Conservation (phyloP, 2,329 filamentous ascomycete species). For the Botryotinia narcissicola region DNA sequence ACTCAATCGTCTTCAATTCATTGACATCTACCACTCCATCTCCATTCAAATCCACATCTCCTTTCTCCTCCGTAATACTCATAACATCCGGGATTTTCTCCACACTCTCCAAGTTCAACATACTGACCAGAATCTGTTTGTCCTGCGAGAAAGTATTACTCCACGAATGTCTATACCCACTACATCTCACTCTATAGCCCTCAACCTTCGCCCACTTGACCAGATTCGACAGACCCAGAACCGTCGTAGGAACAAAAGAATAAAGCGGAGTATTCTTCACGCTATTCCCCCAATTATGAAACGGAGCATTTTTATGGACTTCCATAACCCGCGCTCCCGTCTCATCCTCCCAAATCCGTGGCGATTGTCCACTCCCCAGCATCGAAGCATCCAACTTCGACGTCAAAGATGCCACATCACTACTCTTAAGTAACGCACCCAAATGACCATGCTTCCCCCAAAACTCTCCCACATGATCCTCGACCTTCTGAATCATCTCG, state of each 20-base stretch:
- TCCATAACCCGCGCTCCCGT: slow-evolving; percentile 38
- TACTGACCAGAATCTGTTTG: slow-evolving; percentile 45
- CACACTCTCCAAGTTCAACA: slow-evolving; percentile 42
- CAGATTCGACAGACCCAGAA: slow-evolving; percentile 43
- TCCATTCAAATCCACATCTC: not conserved
- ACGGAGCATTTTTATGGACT: slow-evolving; percentile 39
- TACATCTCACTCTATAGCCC: slow-evolving; percentile 42
- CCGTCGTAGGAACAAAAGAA: slow-evolving; percentile 45
- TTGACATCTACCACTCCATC: slow-evolving; percentile 1
- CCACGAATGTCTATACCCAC: slow-evolving; percentile 47
- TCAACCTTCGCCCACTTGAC: slow-evolving; percentile 41
- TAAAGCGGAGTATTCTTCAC: slow-evolving; percentile 42
- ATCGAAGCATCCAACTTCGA: not conserved
- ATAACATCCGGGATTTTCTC: slow-evolving; percentile 42
- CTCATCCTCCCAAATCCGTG: slow-evolving; percentile 39
- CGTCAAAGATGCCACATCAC: not conserved
- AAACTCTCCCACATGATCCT: slow-evolving; percentile 18
- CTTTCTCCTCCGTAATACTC: slow-evolving; percentile 28
- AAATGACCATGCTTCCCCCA: slow-evolving; percentile 1
- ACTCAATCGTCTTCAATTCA: slow-evolving; percentile 20
- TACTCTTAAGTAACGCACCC: not conserved
- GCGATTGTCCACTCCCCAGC: slow-evolving; percentile 14
- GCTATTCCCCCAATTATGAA: slow-evolving; percentile 45
- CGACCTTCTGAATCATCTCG: slow-evolving; percentile 21
- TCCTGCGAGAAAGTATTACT: slow-evolving; percentile 43